phyloP scores from a whole-genome alignment of 495 filamentous ascomycete genomes.

The Penicillium steckii region DNA sequence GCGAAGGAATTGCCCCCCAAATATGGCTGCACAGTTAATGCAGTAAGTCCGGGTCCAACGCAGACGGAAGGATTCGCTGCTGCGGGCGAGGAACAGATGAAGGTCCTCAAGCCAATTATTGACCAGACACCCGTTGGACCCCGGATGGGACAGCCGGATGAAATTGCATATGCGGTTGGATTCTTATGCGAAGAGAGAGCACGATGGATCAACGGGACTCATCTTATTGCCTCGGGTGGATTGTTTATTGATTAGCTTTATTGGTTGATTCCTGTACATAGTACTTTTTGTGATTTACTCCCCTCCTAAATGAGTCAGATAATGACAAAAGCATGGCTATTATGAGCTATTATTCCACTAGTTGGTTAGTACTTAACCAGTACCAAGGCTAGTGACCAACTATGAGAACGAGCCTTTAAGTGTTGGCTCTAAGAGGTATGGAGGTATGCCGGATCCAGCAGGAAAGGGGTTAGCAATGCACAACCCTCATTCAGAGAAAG shows the following conservation, averaged over 20 bases:
- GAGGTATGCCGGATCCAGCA: too few species aligned
- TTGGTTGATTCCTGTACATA: neutral
- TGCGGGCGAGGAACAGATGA: slow-evolving; percentile 37
- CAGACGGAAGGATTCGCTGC: slow-evolving; percentile 31
- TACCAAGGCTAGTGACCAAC: too few species aligned
- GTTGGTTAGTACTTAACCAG: too few species aligned
- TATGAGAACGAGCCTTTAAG: too few species aligned
- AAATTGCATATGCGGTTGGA: slow-evolving; percentile 41
- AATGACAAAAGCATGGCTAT: too few species aligned
- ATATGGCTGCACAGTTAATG: slow-evolving; percentile 33
- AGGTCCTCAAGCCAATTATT: slow-evolving; percentile 35
- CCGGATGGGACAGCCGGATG: slow-evolving; percentile 34
- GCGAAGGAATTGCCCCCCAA: slow-evolving; percentile 32
- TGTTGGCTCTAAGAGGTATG: neutral
- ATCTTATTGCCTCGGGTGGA: slow-evolving; percentile 37
- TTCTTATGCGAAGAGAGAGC: slow-evolving; percentile 36
- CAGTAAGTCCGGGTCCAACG: slow-evolving; percentile 31
- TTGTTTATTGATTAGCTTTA: slow-evolving; percentile 23
- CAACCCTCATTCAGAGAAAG: too few species aligned
- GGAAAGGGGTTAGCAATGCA: too few species aligned
- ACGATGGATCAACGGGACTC: slow-evolving; percentile 40
- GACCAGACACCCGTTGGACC: slow-evolving; percentile 36
- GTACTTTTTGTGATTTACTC: neutral
- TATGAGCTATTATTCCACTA: too few species aligned
- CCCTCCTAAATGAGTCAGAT: too few species aligned